Percentiles rank a stretch among this genome's conserved stretches.
These are phyloP conservation scores for Mycena galericulata DNA, from an alignment of 768 basidiomycete genomes.

Conservation along the genomic window DNA sequence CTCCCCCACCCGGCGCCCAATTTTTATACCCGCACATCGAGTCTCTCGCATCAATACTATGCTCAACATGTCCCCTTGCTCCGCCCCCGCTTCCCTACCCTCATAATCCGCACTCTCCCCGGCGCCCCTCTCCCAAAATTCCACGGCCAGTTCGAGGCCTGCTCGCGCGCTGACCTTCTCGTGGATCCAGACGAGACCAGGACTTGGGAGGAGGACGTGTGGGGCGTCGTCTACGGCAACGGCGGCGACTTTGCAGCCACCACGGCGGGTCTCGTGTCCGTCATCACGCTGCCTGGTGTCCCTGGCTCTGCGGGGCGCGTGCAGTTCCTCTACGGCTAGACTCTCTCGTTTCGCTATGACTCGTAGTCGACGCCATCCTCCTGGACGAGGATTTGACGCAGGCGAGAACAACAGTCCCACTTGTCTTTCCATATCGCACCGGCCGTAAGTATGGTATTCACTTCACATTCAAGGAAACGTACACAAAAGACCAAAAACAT, in stretches of 20 bases:
- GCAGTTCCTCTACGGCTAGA: conserved; percentile 4
- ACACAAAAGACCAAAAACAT: too few species aligned
- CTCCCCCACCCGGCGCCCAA: too few species aligned
- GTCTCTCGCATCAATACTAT: not conserved
- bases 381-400: too few species aligned
- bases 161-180: conserved; percentile 4
- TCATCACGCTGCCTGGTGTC: not conserved
- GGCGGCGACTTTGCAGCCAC: not conserved
- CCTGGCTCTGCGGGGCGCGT: not conserved
- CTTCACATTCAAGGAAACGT: too few species aligned
- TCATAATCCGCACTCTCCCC: conserved; percentile 20
- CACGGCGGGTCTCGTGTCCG: not conserved
- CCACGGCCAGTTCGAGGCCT: conserved; percentile 15
- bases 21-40: not conserved
- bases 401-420: too few species aligned
- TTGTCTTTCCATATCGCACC: too few species aligned
- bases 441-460: too few species aligned
- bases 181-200: conserved; percentile 2
- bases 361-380: too few species aligned
- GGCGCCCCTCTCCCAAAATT: not conserved
- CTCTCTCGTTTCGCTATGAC: not conserved
- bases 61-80: not conserved
- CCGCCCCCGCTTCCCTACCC: not conserved
- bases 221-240: conserved; percentile 3
- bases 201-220: conserved; percentile 13